Conservation (phyloP, 2,329 filamentous ascomycete species). For the Alternaria gansuensis region DNA sequence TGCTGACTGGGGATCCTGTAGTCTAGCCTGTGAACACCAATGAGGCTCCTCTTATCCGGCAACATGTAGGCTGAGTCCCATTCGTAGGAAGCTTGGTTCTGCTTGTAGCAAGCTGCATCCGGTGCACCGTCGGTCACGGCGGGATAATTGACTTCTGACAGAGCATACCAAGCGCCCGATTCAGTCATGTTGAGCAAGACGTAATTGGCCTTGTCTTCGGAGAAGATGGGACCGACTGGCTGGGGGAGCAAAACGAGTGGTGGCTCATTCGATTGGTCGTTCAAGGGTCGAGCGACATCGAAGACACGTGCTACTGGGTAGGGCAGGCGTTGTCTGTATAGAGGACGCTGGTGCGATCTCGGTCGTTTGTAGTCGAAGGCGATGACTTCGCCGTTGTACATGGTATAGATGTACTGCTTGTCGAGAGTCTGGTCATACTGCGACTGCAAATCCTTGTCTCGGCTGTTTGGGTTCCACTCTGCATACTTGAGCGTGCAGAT, state of each 20-base stretch:
- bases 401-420: conserved; percentile 86
- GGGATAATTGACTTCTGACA: conserved; percentile 87
- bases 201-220: conserved; percentile 53
- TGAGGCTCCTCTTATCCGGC: conserved; percentile 48
- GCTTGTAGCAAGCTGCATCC: conserved; percentile 65
- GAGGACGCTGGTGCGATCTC: conserved; percentile 36
- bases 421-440: conserved; percentile 85
- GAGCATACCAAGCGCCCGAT: conserved; percentile 89
- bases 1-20: conserved; percentile 33
- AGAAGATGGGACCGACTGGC: conserved; percentile 69
- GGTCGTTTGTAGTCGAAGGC: conserved; percentile 74
- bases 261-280: conserved; percentile 71
- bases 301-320: conserved; percentile 88
- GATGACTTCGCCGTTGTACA: conserved; percentile 83
- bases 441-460: conserved; percentile 83
- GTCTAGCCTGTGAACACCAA: conserved; percentile 53
- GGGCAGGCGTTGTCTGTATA: conserved; percentile 67
- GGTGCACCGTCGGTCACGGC: conserved; percentile 77
- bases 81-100: conserved; percentile 33
- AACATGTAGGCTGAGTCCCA: conserved; percentile 42
- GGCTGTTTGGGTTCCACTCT: conserved; percentile 94
- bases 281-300: conserved; percentile 80
- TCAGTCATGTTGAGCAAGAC: conserved; percentile 88
- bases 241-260: conserved; percentile 88
- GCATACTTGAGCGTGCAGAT: conserved; percentile 92